Evolutionary conservation across 208 protist genomes (phyloP), one percentile per base, ranked within the genome.

Genomic region (Crithidia sp.): DNA sequence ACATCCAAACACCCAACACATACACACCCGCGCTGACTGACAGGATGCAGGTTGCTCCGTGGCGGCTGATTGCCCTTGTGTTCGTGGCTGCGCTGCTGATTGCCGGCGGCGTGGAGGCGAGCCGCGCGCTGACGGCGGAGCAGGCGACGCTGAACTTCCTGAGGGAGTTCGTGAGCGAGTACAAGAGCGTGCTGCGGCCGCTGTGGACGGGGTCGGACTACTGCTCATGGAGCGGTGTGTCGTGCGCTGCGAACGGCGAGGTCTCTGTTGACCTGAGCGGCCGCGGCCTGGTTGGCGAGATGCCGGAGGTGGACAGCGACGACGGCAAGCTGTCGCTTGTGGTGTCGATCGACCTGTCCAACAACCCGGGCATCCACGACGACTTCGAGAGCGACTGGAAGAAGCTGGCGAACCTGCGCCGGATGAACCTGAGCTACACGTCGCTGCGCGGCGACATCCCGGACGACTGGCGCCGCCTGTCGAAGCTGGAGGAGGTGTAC

Each of bases 111-210:
- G 45, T 37, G 67, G 54, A 72, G 12, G 45, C 67, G 5, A 8
- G 44, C 41, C 16, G 55, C 19, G 39, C 17, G 66, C 12, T 2
- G 55, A 55, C 59, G 14, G 14, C 40, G 40, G 41, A 71, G 44
- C 66, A 77, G 55, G 71, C 56, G 13, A 78, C 67, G 45, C 73
- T 71, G 56, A 74, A 47, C 49, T 79, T 72, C 72, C 68, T 75
- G 50, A 52, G 41, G 12, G 55, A 56, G 49, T 74, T 83, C 62
- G 57, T 28, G 4, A 52, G 71, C 63, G 53, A 71, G 62, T 64
- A 67, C 66, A 39, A 47, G 37, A 7, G 43, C 28, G 57, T 56
- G 40, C 61, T 83, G 75, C 39, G 17, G 37, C 47, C 54, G 54
- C 40, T 44, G 53, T 79, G 78, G 72, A 67, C 67, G 3, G 72